Percentiles rank a stretch among this genome's conserved stretches.
These are phyloP conservation scores for Lunularia cruciata DNA, from an alignment of 225 moss, liverwort and hornwort species.

Conservation along the genomic window DNA sequence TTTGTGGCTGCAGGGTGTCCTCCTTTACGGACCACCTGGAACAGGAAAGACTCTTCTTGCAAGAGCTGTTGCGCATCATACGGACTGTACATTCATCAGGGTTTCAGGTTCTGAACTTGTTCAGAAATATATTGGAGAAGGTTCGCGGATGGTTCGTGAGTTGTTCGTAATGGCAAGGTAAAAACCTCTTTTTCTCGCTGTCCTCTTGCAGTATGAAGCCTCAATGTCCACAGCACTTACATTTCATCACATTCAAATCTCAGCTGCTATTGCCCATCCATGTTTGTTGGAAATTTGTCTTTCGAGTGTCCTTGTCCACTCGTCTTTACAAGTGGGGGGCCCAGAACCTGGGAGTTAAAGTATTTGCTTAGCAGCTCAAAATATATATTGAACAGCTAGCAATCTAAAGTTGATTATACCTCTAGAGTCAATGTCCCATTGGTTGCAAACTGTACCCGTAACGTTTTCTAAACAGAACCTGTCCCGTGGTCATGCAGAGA, in stretches of 20 bases:
- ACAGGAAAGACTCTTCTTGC: constrained; percentile 97
- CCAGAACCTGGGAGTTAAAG: too few relatives aligned
- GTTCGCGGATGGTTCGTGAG: constrained; percentile 99
- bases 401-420: too few relatives aligned
- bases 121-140: constrained; percentile 99
- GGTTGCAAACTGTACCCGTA: too few relatives aligned
- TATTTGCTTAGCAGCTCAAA: too few relatives aligned
- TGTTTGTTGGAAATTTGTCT: too few relatives aligned
- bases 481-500: constrained; percentile 48
- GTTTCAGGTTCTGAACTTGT: constrained; percentile 99
- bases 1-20: constrained; percentile 64
- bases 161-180: constrained; percentile 98
- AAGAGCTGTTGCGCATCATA: constrained; percentile 96
- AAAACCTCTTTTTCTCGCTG: constrained; percentile 11
- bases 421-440: too few relatives aligned
- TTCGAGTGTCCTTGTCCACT: too few relatives aligned
- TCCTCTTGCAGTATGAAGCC: not conserved
- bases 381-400: too few relatives aligned
- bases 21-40: constrained; percentile 95
- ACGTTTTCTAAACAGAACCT: too few relatives aligned
- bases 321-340: too few relatives aligned
- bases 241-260: too few relatives aligned
- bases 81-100: constrained; percentile 95
- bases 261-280: too few relatives aligned
- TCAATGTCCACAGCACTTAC: not conserved